These are phyloP conservation scores for Trichoderma erinaceum DNA, from an alignment of 495 filamentous ascomycete species.

Conservation along the genomic window DNA sequence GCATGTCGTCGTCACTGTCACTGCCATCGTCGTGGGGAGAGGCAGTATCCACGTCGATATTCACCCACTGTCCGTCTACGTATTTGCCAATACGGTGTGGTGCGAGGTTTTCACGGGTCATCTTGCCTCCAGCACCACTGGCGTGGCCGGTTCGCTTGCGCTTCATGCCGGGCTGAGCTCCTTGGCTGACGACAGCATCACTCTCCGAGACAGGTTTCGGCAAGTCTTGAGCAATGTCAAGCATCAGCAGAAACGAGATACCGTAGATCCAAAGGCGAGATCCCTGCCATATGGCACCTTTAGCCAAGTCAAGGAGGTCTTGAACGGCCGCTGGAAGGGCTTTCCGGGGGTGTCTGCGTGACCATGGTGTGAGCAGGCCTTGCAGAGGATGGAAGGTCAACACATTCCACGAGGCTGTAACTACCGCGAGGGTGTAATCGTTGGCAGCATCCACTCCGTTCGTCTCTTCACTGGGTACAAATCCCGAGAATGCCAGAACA, in stretches of 20 bases:
- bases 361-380: conserved; percentile 78
- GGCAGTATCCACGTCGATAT: conserved; percentile 33
- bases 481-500: conserved; percentile 59
- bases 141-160: conserved; percentile 47
- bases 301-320: conserved; percentile 64
- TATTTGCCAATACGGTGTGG: conserved; percentile 34
- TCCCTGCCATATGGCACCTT: conserved; percentile 82
- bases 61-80: conserved; percentile 40
- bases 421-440: conserved; percentile 59
- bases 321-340: conserved; percentile 67
- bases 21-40: conserved; percentile 34
- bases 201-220: conserved; percentile 24
- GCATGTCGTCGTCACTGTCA: conserved; percentile 39
- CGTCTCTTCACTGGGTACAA: conserved; percentile 25
- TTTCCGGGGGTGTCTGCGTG: conserved; percentile 68
- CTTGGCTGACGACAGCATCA: conserved; percentile 16
- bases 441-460: conserved; percentile 26
- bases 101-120: conserved; percentile 43
- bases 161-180: conserved; percentile 41
- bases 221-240: conserved; percentile 73
- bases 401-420: conserved; percentile 71
- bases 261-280: conserved; percentile 81
- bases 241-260: conserved; percentile 82
- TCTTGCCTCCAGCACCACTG: conserved; percentile 52
- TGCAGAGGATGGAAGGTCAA: conserved; percentile 68